Conservation (phyloP, 116 monocot genomes). For the Papilionanthe hybrid region DNA sequence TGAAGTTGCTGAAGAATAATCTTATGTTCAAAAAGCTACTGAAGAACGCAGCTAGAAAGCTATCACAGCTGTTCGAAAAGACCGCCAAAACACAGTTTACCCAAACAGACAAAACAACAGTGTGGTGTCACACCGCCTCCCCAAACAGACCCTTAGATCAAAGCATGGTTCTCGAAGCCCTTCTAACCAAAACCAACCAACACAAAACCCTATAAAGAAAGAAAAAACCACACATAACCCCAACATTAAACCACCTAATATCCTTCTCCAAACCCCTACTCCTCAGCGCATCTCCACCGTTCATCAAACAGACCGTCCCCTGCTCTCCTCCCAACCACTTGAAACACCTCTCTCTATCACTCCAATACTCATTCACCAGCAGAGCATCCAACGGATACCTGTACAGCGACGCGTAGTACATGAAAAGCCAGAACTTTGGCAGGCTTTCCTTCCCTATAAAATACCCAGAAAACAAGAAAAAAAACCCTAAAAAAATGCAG, state of each 20-base stretch:
- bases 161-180: conserved; percentile 63
- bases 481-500: conserved; percentile 47
- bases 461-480: conserved; percentile 88
- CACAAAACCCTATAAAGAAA: conserved; percentile 67
- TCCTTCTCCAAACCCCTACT: conserved; percentile 65
- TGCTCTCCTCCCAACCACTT: conserved; percentile 32
- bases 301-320: conserved; percentile 22
- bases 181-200: conserved; percentile 71
- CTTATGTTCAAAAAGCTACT: no score
- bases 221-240: conserved; percentile 78
- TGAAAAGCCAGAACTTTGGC: conserved; percentile 54
- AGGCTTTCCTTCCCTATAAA: conserved; percentile 70
- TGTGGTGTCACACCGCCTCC: no score
- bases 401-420: conserved; percentile 70
- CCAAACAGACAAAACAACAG: no score
- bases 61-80: no score
- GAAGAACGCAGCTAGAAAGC: no score
- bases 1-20: no score
- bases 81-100: no score
- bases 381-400: conserved; percentile 58
- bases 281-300: conserved; percentile 60
- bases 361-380: conserved; percentile 76
- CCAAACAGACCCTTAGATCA: no score
- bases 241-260: conserved; percentile 70
- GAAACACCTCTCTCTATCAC: conserved; percentile 49